phyloP scores from a whole-genome alignment of 2,329 filamentous ascomycete species.

The Cadophora gregata region DNA sequence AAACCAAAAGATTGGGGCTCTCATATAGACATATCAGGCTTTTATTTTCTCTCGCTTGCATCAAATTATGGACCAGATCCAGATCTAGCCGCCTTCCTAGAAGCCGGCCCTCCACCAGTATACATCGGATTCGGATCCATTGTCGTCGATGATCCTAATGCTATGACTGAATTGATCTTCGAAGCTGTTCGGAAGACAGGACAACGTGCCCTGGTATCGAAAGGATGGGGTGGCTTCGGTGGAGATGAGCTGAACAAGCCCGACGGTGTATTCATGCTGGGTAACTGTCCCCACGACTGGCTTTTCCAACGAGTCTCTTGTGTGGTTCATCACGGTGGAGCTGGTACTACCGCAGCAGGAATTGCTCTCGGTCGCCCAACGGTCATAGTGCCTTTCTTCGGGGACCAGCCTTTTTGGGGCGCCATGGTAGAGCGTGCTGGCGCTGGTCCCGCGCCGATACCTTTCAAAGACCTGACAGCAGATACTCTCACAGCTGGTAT shows the following conservation, averaged over 20 bases:
- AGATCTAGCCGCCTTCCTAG: conserved; percentile 70
- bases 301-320: conserved; percentile 80
- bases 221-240: conserved; percentile 87
- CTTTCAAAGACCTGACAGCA: conserved; percentile 69
- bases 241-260: conserved; percentile 72
- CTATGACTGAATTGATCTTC: conserved; percentile 73
- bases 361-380: conserved; percentile 81
- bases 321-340: conserved; percentile 87
- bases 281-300: conserved; percentile 89
- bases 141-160: conserved; percentile 77
- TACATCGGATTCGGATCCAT: conserved; percentile 88
- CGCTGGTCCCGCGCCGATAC: conserved; percentile 73
- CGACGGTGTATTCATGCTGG: conserved; percentile 80
- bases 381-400: conserved; percentile 85
- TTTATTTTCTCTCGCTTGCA: conserved; percentile 75
- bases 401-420: conserved; percentile 85
- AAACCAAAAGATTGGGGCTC: conserved; percentile 79
- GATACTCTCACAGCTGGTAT: conserved; percentile 72
- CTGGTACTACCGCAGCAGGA: conserved; percentile 87
- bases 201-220: conserved; percentile 80
- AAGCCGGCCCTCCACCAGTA: conserved; percentile 71
- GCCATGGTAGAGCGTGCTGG: conserved; percentile 75
- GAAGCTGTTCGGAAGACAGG: conserved; percentile 70
- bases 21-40: conserved; percentile 76
- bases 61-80: conserved; percentile 69